Evolutionary conservation across 2,329 filamentous ascomycete genomes (phyloP), one percentile per base, ranked within the genome.

Genomic region (Pestalotiopsis sp.): DNA sequence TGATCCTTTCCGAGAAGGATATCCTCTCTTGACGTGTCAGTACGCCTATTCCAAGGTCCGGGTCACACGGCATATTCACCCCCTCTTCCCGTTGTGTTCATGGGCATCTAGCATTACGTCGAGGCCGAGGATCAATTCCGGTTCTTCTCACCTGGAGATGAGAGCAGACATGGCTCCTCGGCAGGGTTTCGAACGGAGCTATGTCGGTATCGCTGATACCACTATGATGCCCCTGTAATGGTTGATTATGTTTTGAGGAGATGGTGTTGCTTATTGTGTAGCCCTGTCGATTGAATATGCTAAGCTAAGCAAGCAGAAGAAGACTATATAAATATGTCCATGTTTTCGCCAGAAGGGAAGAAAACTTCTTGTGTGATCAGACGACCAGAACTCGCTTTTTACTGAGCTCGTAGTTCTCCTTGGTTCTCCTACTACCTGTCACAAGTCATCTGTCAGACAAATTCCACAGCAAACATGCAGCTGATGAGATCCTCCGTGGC

Each of bases 401-500:
- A 17, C 17, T 23, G 45, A 52, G n/a, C 45, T 52, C 45, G 45
- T 11, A n/a, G 20, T 52, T n/a, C 7, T 52, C 45, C 3, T n/a
- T n/a, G 3, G 45, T 23, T 20, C 45, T 52, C 45, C 20, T n/a
- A 6, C 20, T 52, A 20, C 17, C 20, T 52, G 45, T 52, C 45
- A n/a, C 45, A 23, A 52, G 45, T 52, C 17, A 4, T 52, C 11
- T 7, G 20, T 17, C 57, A 59, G 6, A 36, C 31, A 62, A 5
- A 6, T 4, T n/a, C 17, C 20, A 23, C 27, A 59, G 23, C 17
- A 59, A 59, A 59, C 2, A 65, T 66, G 64, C 49, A 66, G 27
- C 23, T 68, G 39, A 39, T 38, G 12, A 63, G 58, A 45, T 68
- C 66, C 2, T 17, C 49, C n/a, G 38, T 61, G 57, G 65, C 68